Conservation (phyloP, 2,329 filamentous ascomycete genomes). For the Xylariales sp. region DNA sequence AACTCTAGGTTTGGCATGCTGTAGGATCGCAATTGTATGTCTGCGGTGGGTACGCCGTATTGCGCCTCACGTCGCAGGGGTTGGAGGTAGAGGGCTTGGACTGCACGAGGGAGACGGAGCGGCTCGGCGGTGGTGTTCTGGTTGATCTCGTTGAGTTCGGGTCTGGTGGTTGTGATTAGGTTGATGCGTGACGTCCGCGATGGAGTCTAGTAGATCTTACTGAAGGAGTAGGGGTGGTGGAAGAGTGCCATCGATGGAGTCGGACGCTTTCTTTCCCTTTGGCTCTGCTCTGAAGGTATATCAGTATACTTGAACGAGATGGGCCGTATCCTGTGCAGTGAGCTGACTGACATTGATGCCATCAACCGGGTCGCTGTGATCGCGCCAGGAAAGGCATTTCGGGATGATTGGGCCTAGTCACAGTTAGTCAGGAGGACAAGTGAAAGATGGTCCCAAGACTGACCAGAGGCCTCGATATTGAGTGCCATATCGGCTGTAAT, state of each 20-base stretch:
- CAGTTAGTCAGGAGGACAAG: slow-evolving; percentile 12
- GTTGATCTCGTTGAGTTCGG: slow-evolving; percentile 21
- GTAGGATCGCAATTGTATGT: slow-evolving; percentile 91
- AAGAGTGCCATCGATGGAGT: neutral
- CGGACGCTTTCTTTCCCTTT: neutral
- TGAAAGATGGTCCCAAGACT: neutral
- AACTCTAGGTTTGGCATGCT: slow-evolving; percentile 86
- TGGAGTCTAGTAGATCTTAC: too few species aligned
- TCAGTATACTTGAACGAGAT: too few species aligned
- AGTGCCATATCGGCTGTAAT: slow-evolving; percentile 25
- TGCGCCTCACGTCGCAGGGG: slow-evolving; percentile 71
- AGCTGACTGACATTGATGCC: slow-evolving; percentile 20
- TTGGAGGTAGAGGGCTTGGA: slow-evolving; percentile 81
- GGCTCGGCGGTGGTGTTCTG: slow-evolving; percentile 19
- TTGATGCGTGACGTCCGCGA: too few species aligned
- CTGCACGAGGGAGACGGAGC: slow-evolving; percentile 65
- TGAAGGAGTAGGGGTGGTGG: slow-evolving; percentile 6
- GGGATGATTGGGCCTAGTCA: slow-evolving; percentile 19
- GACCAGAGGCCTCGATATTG: slow-evolving; percentile 24
- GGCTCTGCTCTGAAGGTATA: neutral
- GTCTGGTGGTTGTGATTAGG: neutral
- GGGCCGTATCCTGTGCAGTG: neutral
- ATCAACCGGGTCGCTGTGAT: slow-evolving; percentile 18
- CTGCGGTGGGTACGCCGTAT: slow-evolving; percentile 78
- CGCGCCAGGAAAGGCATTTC: slow-evolving; percentile 19